phyloP scores from a whole-genome alignment of 2,329 filamentous ascomycete species.

The Moelleriella libera region DNA sequence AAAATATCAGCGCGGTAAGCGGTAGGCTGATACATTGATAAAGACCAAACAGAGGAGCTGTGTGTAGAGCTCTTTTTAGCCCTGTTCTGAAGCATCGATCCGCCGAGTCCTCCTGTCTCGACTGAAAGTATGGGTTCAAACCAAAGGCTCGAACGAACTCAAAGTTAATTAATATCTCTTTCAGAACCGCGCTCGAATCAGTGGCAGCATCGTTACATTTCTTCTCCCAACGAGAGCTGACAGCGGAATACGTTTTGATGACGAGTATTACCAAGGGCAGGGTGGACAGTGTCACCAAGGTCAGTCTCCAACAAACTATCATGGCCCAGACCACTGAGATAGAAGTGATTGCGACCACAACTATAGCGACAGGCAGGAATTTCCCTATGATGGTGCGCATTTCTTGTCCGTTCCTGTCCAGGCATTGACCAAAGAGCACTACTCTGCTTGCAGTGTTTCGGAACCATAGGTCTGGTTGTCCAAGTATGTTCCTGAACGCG shows the following conservation, averaged over 20 bases:
- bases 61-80: conserved; percentile 48
- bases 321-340: conserved; percentile 66
- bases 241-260: conserved; percentile 48
- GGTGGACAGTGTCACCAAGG: conserved; percentile 58
- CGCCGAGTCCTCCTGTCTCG: conserved; percentile 43
- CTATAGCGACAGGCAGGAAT: conserved; percentile 58
- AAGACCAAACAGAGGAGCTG: conserved; percentile 63
- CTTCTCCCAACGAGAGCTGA: conserved; percentile 60
- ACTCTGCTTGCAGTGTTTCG: conserved; percentile 52
- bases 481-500: conserved; percentile 55
- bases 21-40: conserved; percentile 60
- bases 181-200: conserved; percentile 40
- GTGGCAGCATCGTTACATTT: conserved; percentile 50
- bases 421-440: conserved; percentile 48
- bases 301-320: conserved; percentile 63
- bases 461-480: conserved; percentile 70
- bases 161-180: conserved; percentile 67
- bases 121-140: conserved; percentile 56
- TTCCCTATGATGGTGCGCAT: conserved; percentile 71
- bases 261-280: conserved; percentile 53
- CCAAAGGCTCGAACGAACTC: conserved; percentile 63
- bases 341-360: conserved; percentile 50
- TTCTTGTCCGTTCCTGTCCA: conserved; percentile 76
- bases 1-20: conserved; percentile 68
- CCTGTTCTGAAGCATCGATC: conserved; percentile 44